Evolutionary conservation across 352 stramenopile genomes (phyloP), one percentile per base, ranked within the genome.

Genomic region (Phytophthora colocasiae): DNA sequence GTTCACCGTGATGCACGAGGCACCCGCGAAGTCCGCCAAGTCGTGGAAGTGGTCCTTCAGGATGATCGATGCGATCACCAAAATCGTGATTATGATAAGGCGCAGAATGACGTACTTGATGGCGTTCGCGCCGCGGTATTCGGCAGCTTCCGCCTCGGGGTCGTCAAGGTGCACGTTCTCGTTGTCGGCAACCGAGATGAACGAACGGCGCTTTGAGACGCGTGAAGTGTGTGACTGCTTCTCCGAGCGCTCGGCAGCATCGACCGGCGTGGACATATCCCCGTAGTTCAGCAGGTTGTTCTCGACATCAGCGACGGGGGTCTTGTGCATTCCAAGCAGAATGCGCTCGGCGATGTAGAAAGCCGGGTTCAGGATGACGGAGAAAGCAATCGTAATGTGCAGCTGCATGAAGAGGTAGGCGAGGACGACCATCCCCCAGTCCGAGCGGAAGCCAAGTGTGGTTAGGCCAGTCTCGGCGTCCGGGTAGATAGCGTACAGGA

Each of bases 371-470:
- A 86, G 41, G 50, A 84, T 83, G 26, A 84, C 75, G 5, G 72
- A 77, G 49, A 84, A 79, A 24, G 75, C 77, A 50, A 86, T 83
- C 27, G 75, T 81, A 41, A 86, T 82, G 59, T 86, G 75, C 14
- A 86, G 58, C 70, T 86, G 77, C 77, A 86, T 86, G 69, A 81
- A 83, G 31, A 78, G 55, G 55, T 80, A 87, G 50, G 71, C 76
- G 15, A 83, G 62, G 19, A 83, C 75, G 44, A 84, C 73, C 11
- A 59, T 53, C 26, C 76, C 76, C 36, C 78, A 66, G 64, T 77
- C 69, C 5, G 78, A 64, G 1, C 47, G 22, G 24, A 87, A 80
- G 29, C 75, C 72, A 14, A 87, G 68, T n/a, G 65, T 65, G 4
- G 71, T 78, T 15, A 73, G 53, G 15, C 65, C 73, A 10, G 54